Base-by-base conservation (phyloP, 2,329 filamentous ascomycete genomes). In the Pestalotiopsis sp. region DNA sequence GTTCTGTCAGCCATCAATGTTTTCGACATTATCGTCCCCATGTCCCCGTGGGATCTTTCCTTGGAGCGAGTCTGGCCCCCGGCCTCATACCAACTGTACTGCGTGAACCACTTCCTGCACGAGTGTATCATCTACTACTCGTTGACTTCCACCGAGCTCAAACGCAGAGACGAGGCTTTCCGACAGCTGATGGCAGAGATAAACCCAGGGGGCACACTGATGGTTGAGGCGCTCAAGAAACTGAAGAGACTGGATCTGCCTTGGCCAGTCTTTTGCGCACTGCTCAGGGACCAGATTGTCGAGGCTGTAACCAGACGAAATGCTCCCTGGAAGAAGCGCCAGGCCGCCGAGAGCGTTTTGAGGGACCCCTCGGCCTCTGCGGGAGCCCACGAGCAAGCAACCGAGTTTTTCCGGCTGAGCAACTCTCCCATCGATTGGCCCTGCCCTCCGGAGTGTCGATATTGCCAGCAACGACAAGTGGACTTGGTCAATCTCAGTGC, bases 111-210 rank as follows among this genome's bases (percentile, higher is more conserved):
- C 67, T 77, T 77, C 61, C 38, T 76, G 1, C 72, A 71, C 62
- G 75, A 77, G 69, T 76, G 73, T 38, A 68, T 73, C n/a, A 69
- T 74, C 17, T 75, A 77, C 56, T 71, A 76, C 36, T 64, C 72
- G 13, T 67, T 69, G 1, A 52, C 69, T 27, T 60, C 64, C 2
- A 67, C 12, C 17, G 64, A 38, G 31, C 57, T 12, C 41, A 66
- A 39, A 41, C 64, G 7, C 41, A 27, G 17, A 41, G 64, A 36
- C 23, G 45, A 13, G 64, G 4, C 9, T 36, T 7, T 36, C 7
- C 31, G 31, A 13, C 56, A 52, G 23, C n/a, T 45, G 39, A 9
- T 17, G 13, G 39, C 39, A 23, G 39, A 12, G 61, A 23, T 4
- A 31, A 72, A 71, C 52, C 61, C 57, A 66, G 63, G 66, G 2